A percentile compares a stretch with the other conserved stretches of the same genome.
Conservation (phyloP, 208 protist genomes). For the Histomonas meleagridis region DNA sequence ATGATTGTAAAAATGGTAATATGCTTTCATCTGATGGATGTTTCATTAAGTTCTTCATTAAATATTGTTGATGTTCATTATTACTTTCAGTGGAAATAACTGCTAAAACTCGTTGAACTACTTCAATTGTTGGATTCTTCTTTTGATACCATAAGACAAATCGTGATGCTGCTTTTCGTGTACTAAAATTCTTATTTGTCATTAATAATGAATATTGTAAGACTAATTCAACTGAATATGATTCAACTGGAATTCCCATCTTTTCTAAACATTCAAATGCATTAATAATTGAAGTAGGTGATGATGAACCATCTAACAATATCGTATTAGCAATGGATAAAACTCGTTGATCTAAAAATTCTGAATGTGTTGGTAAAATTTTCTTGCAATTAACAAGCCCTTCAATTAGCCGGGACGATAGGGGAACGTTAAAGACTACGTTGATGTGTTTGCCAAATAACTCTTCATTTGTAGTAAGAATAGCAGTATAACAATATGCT, state of each 20-base stretch:
- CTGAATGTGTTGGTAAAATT: no score
- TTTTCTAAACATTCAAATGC: neutral
- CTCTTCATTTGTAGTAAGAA: no score
- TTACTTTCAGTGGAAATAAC: neutral
- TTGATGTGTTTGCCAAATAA: no score
- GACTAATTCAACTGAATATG: neutral
- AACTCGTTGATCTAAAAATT: no score
- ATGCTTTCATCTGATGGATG: neutral
- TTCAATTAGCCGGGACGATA: no score
- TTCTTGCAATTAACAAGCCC: no score
- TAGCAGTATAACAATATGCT: neutral
- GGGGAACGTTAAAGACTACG: no score
- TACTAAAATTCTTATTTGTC: neutral
- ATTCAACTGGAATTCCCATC: neutral
- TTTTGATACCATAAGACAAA: neutral
- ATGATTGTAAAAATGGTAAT: neutral
- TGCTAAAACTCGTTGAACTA: neutral
- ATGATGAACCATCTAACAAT: neutral
- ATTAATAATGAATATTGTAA: constrained; percentile 14
- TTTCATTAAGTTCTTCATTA: neutral
- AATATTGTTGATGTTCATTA: no score
- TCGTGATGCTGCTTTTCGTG: neutral
- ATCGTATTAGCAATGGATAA: neutral
- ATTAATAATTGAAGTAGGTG: neutral
- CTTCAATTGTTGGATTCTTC: neutral